These are phyloP conservation scores for Xylariaceae sp. DNA, from an alignment of 2,329 filamentous ascomycete species.

Conservation along the genomic window DNA sequence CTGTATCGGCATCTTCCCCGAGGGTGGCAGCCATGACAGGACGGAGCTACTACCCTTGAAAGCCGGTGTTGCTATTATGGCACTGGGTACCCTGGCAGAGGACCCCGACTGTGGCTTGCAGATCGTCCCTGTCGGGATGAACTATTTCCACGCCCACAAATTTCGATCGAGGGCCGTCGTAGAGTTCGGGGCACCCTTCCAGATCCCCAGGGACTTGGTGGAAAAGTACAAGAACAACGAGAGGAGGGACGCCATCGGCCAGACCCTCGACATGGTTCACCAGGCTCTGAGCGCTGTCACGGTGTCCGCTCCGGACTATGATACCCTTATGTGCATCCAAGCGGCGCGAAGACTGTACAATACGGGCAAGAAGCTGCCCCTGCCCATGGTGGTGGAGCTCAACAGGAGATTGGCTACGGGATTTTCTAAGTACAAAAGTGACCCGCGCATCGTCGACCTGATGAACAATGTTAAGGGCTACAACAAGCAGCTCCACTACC, in stretches of 20 bases:
- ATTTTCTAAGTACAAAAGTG: slow-evolving; percentile 90
- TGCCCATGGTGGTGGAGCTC: slow-evolving; percentile 91
- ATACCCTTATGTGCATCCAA: slow-evolving; percentile 96
- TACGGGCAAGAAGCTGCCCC: slow-evolving; percentile 87
- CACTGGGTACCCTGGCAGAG: slow-evolving; percentile 82
- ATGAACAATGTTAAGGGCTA: slow-evolving; percentile 79
- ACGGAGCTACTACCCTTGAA: slow-evolving; percentile 90
- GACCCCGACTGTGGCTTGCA: slow-evolving; percentile 86
- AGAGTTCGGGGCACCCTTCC: slow-evolving; percentile 89
- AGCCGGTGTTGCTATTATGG: slow-evolving; percentile 98
- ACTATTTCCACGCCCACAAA: slow-evolving; percentile 99
- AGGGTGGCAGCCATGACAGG: slow-evolving; percentile 94
- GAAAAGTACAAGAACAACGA: slow-evolving; percentile 83
- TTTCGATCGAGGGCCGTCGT: slow-evolving; percentile 95
- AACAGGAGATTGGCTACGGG: slow-evolving; percentile 89
- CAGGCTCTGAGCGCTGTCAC: slow-evolving; percentile 85
- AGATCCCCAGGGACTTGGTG: slow-evolving; percentile 80
- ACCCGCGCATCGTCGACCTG: slow-evolving; percentile 77
- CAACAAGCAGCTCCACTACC: slow-evolving; percentile 81
- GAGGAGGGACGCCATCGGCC: slow-evolving; percentile 82
- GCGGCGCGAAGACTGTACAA: slow-evolving; percentile 91
- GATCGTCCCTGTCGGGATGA: slow-evolving; percentile 97
- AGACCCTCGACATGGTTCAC: slow-evolving; percentile 84
- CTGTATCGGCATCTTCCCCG: slow-evolving; percentile 95
- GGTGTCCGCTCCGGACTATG: slow-evolving; percentile 89